phyloP scores from a whole-genome alignment of 306 rosid species.

The Vigna hirtella region DNA sequence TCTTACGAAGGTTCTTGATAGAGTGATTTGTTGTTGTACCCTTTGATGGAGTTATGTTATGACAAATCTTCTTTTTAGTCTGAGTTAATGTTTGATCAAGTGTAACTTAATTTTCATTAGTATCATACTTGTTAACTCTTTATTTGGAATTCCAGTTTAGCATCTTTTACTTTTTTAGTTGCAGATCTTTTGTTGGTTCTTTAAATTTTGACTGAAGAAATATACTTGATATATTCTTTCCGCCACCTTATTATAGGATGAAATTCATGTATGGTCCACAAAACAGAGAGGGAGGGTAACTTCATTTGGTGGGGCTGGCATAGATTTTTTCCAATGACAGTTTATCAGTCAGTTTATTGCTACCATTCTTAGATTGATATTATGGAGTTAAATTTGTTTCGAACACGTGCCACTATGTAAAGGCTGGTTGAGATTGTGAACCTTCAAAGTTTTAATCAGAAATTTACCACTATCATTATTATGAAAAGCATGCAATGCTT shows the following conservation, averaged over 20 bases:
- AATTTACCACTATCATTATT: background rate
- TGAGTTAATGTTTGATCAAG: background rate
- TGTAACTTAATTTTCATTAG: slow-evolving; percentile 1
- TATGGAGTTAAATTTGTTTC: background rate
- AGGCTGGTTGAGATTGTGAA: slow-evolving; percentile 17
- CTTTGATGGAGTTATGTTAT: background rate
- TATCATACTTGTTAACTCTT: background rate
- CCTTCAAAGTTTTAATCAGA: slow-evolving; percentile 12
- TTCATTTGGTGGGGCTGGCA: background rate
- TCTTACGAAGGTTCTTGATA: slow-evolving; percentile 3
- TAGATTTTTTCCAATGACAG: background rate
- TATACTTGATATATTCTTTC: background rate
- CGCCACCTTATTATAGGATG: background rate
- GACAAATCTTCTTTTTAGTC: slow-evolving; percentile 1
- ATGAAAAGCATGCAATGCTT: background rate
- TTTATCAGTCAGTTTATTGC: background rate
- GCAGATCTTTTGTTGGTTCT: background rate
- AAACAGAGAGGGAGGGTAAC: background rate
- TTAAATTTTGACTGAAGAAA: background rate
- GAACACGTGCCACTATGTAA: background rate
- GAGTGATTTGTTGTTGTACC: slow-evolving; percentile 1
- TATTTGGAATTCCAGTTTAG: background rate
- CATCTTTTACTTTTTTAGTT: slow-evolving; percentile 14
- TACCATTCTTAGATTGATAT: background rate
- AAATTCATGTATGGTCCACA: background rate